These are phyloP conservation scores for Elaeis oleifera DNA, from an alignment of 202 grass and related monocot species.

Conservation along the genomic window DNA sequence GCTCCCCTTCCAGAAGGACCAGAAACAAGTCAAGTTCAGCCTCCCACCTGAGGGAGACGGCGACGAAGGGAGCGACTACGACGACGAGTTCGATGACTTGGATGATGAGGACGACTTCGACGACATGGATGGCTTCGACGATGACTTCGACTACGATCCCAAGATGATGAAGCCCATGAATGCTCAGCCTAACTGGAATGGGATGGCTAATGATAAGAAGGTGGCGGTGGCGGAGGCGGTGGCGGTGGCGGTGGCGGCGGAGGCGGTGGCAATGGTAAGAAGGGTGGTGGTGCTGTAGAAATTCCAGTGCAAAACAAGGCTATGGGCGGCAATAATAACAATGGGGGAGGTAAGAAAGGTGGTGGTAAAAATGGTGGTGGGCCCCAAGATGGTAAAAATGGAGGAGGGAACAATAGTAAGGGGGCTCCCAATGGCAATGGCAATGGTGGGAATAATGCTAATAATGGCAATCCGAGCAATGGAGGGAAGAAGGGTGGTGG, in stretches of 20 bases:
- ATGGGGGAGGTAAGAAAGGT: slow-evolving; percentile 31
- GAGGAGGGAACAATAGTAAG: no score
- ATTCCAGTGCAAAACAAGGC: slow-evolving; percentile 11
- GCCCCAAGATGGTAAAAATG: slow-evolving; percentile 27
- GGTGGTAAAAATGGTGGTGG: slow-evolving; percentile 39
- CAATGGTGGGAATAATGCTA: slow-evolving; percentile 35
- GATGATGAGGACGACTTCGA: slow-evolving; percentile 55
- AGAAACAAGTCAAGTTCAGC: slow-evolving; percentile 52
- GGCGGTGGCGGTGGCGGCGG: background rate
- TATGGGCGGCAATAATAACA: slow-evolving; percentile 4
- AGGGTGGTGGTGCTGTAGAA: slow-evolving; percentile 15
- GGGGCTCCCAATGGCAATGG: slow-evolving; percentile 1
- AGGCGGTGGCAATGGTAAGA: slow-evolving; percentile 42
- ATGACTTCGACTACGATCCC: slow-evolving; percentile 33
- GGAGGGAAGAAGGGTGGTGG: slow-evolving; percentile 40
- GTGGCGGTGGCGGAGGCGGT: background rate
- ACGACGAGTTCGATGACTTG: slow-evolving; percentile 47
- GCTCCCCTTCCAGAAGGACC: slow-evolving; percentile 50
- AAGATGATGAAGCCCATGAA: slow-evolving; percentile 39
- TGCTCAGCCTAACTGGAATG: background rate
- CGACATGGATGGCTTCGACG: slow-evolving; percentile 21
- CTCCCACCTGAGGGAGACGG: slow-evolving; percentile 36
- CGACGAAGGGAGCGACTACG: slow-evolving; percentile 48
- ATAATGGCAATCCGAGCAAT: slow-evolving; percentile 25
- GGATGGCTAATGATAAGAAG: background rate